A percentile compares a stretch with the other conserved stretches of the same genome.
Conservation (phyloP, 495 filamentous ascomycete species). For the Pyronema omphalodes region DNA sequence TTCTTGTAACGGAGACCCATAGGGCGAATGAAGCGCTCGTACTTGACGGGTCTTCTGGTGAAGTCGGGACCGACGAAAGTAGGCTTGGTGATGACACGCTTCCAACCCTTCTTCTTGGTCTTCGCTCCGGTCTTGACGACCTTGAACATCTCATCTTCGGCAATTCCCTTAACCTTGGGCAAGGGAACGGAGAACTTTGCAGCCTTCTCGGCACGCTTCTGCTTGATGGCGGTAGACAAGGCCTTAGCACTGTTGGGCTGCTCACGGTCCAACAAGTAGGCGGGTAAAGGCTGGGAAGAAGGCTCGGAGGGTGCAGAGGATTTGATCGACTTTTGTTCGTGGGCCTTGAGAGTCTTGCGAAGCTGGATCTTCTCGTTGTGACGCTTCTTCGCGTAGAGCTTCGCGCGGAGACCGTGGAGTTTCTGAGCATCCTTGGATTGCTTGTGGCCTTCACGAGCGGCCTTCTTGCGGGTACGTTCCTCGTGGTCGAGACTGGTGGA, state of each 20-base stretch:
- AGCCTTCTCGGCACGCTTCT: conserved; percentile 76
- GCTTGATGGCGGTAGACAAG: conserved; percentile 66
- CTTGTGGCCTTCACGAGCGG: conserved; percentile 74
- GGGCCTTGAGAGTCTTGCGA: conserved; percentile 83
- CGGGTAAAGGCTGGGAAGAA: conserved; percentile 53
- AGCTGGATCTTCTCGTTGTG: conserved; percentile 98
- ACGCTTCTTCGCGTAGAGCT: conserved; percentile 84
- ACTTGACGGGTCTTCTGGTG: conserved; percentile 83
- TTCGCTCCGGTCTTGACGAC: conserved; percentile 78
- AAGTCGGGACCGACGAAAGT: conserved; percentile 84
- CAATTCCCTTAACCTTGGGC: conserved; percentile 84
- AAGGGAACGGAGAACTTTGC: conserved; percentile 91
- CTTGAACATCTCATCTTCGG: conserved; percentile 97
- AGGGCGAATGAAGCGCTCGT: conserved; percentile 67
- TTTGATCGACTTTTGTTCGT: conserved; percentile 92
- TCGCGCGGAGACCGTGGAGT: conserved; percentile 75
- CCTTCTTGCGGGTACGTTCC: conserved; percentile 70
- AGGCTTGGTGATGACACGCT: conserved; percentile 87
- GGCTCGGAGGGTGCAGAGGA: conserved; percentile 60
- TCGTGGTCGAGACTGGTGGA: conserved; percentile 55
- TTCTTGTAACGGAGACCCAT: conserved; percentile 87
- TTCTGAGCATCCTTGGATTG: conserved; percentile 76
- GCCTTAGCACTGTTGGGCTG: conserved; percentile 80
- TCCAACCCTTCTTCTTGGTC: conserved; percentile 55
- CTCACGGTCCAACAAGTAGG: conserved; percentile 77